These are phyloP conservation scores for Phaeotremella skinneri DNA, from an alignment of 768 basidiomycete species.

Conservation along the genomic window DNA sequence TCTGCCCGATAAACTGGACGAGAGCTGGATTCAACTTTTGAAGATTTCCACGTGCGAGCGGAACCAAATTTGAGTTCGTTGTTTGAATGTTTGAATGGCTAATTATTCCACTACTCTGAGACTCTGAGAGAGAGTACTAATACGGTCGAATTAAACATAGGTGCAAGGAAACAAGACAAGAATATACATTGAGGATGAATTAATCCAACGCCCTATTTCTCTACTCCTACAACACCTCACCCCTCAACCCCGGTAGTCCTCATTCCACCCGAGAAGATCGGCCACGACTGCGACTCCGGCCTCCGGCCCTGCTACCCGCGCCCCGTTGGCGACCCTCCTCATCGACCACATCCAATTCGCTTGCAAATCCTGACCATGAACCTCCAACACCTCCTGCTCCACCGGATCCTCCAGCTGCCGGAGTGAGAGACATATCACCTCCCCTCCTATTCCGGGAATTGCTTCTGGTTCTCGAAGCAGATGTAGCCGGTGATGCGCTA, in stretches of 20 bases:
- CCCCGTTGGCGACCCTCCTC: constrained; percentile 14
- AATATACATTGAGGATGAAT: too few species aligned
- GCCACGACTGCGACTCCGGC: constrained; percentile 19
- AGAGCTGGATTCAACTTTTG: background rate
- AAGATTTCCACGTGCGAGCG: background rate
- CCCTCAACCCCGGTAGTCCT: too few species aligned
- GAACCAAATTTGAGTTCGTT: background rate
- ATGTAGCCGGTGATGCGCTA: too few species aligned
- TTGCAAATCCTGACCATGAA: background rate
- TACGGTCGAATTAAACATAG: too few species aligned
- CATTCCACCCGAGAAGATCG: too few species aligned
- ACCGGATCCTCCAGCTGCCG: background rate
- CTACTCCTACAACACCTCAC: too few species aligned
- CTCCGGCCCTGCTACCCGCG: constrained; percentile 8
- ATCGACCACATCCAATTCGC: constrained; percentile 29
- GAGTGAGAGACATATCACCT: background rate
- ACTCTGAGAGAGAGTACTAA: too few species aligned
- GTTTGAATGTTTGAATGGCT: too few species aligned
- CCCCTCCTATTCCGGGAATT: constrained; percentile 1
- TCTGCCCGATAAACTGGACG: too few species aligned
- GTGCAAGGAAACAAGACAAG: too few species aligned
- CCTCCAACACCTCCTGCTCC: background rate
- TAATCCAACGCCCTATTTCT: too few species aligned
- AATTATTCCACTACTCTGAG: too few species aligned
- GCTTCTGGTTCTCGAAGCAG: constrained; percentile 9